phyloP scores from a whole-genome alignment of 2,329 filamentous ascomycete genomes.

The Ceratocystis cacaofunesta region DNA sequence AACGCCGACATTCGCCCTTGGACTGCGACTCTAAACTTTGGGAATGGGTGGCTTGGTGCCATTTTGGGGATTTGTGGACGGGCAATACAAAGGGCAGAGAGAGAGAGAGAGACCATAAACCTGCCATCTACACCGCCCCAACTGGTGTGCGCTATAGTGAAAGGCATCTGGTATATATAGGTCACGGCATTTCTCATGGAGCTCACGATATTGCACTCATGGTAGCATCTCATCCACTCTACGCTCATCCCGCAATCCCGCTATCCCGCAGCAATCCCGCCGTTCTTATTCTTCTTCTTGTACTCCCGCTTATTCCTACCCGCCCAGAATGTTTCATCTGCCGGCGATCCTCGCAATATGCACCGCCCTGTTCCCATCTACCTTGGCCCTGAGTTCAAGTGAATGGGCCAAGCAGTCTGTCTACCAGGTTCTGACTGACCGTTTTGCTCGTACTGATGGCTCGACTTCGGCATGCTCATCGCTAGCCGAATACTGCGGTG shows the following conservation, averaged over 20 bases:
- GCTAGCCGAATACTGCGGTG: constrained; percentile 32
- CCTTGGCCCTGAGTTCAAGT: constrained; percentile 21
- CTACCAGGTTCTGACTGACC: constrained; percentile 33
- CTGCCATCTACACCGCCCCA: background rate
- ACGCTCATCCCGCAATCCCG: background rate
- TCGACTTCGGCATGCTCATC: constrained; percentile 25
- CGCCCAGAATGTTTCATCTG: constrained; percentile 2
- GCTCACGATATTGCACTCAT: background rate
- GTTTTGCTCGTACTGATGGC: constrained; percentile 28
- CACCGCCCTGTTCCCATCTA: background rate
- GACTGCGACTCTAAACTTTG: background rate
- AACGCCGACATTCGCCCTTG: constrained; percentile 6
- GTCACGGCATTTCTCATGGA: background rate
- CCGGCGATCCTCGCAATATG: background rate
- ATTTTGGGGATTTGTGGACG: background rate
- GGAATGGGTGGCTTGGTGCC: background rate
- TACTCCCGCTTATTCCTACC: background rate
- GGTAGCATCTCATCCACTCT: background rate
- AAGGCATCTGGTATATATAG: background rate
- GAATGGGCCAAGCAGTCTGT: constrained; percentile 30
- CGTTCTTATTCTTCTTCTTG: background rate
- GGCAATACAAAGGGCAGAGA: background rate
- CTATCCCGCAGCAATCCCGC: background rate
- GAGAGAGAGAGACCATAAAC: background rate
- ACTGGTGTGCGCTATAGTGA: background rate